These are phyloP conservation scores for Trametes gibbosa DNA, from an alignment of 768 basidiomycete species.

Conservation along the genomic window DNA sequence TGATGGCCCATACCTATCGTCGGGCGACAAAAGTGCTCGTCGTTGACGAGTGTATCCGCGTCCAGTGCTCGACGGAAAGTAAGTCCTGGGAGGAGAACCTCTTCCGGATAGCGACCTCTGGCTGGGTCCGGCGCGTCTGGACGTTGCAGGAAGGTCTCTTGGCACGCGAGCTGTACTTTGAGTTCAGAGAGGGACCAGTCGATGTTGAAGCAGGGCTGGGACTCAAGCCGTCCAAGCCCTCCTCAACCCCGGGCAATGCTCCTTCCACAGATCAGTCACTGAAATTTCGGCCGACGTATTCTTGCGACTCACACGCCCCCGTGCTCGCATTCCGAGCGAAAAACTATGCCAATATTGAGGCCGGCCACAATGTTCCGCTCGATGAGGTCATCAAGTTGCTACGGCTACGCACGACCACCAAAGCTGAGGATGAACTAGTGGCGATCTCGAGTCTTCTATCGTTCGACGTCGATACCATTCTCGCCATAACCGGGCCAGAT, in stretches of 20 bases:
- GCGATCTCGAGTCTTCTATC: slow-evolving; percentile 1
- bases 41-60: slow-evolving; percentile 6
- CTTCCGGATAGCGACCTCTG: slow-evolving; percentile 7
- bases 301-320: background rate
- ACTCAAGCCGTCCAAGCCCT: background rate
- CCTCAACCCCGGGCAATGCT: background rate
- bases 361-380: background rate
- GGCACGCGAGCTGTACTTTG: slow-evolving; percentile 8
- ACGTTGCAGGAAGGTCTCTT: slow-evolving; percentile 11
- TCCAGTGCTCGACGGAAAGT: background rate
- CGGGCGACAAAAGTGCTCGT: slow-evolving; percentile 11
- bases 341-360: background rate
- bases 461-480: background rate
- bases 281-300: background rate
- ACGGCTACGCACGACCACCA: slow-evolving; percentile 1
- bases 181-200: slow-evolving; percentile 1
- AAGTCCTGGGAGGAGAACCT: background rate
- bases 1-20: slow-evolving; percentile 16
- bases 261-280: background rate
- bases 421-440: background rate
- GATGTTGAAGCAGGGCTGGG: background rate
- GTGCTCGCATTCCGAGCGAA: background rate
- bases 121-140: slow-evolving; percentile 14
- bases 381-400: background rate
- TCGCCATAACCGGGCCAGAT: background rate